phyloP scores from a whole-genome alignment of 2,329 filamentous ascomycete species.

The Pseudogymnoascus sp. region DNA sequence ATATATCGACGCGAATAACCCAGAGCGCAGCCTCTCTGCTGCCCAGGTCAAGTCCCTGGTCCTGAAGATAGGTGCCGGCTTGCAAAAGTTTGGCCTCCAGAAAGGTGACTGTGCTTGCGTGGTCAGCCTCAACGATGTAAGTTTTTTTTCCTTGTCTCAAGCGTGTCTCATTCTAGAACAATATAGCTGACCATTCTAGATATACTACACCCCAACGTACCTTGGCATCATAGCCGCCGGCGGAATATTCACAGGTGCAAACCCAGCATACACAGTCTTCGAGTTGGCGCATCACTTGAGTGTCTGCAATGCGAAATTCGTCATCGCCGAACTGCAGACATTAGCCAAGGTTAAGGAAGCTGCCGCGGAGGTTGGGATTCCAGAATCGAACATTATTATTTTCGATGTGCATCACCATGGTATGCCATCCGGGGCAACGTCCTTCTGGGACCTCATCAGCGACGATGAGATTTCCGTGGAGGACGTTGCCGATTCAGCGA shows the following conservation, averaged over 20 bases:
- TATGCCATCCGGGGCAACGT: not conserved
- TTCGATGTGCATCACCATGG: not conserved
- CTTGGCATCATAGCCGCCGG: constrained; percentile 23
- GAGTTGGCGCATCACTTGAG: constrained; percentile 25
- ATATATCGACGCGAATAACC: constrained; percentile 5
- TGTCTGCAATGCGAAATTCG: constrained; percentile 19
- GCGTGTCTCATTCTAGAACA: not conserved
- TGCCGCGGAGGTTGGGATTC: constrained; percentile 23
- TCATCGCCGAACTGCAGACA: constrained; percentile 22
- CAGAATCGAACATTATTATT: constrained; percentile 20
- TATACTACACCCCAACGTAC: constrained; percentile 19
- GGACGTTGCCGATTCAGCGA: constrained; percentile 19
- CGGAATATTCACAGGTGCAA: constrained; percentile 21
- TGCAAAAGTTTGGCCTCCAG: constrained; percentile 21
- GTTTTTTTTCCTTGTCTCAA: not conserved
- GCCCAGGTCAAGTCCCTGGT: constrained; percentile 20
- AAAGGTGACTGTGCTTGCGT: constrained; percentile 25
- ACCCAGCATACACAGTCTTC: constrained; percentile 23
- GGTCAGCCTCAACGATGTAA: constrained; percentile 25
- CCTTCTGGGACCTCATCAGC: not conserved
- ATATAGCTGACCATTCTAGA: constrained; percentile 10
- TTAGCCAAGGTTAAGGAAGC: constrained; percentile 16
- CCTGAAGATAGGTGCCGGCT: constrained; percentile 21
- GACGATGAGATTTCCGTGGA: not conserved
- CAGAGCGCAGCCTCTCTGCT: constrained; percentile 17